A percentile compares a stretch with the other conserved stretches of the same genome.
Conservation (phyloP, 139 green algal species). For the Chlamydomonas sp. region DNA sequence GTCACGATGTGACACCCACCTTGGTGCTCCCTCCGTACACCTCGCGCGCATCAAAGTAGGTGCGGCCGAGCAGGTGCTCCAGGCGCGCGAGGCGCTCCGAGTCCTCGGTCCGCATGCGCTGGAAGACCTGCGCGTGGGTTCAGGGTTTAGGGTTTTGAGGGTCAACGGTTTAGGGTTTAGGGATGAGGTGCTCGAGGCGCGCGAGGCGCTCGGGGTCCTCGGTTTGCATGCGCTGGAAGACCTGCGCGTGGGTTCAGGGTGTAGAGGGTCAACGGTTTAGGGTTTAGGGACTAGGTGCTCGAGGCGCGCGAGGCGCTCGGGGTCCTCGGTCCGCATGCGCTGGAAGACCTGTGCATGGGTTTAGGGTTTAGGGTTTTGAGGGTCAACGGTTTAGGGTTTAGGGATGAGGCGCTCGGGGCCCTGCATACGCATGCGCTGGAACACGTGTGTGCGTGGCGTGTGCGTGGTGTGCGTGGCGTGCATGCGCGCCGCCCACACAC, state of each 20-base stretch:
- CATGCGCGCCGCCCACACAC: too few relatives aligned
- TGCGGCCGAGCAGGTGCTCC: conserved; percentile 67
- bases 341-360: conserved; percentile 59
- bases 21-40: conserved; percentile 46
- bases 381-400: conserved; percentile 32
- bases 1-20: too few relatives aligned
- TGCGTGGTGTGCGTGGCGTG: too few relatives aligned
- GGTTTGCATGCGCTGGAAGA: conserved; percentile 71
- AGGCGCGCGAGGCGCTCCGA: conserved; percentile 75
- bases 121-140: conserved; percentile 45
- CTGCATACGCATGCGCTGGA: conserved; percentile 72
- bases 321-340: conserved; percentile 75
- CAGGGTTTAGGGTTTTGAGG: background rate
- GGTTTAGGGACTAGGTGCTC: conserved; percentile 71
- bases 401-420: conserved; percentile 76
- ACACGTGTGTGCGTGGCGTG: too few relatives aligned
- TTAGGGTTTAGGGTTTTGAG: background rate
- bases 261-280: background rate
- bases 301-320: conserved; percentile 73
- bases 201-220: conserved; percentile 81
- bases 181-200: conserved; percentile 82
- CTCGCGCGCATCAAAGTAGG: conserved; percentile 77
- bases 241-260: conserved; percentile 19
- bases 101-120: conserved; percentile 75
- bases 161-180: conserved; percentile 1